Percentiles rank a stretch among this genome's conserved stretches.
Conservation (phyloP, 352 stramenopile genomes). For the Vaucheria bursata region DNA sequence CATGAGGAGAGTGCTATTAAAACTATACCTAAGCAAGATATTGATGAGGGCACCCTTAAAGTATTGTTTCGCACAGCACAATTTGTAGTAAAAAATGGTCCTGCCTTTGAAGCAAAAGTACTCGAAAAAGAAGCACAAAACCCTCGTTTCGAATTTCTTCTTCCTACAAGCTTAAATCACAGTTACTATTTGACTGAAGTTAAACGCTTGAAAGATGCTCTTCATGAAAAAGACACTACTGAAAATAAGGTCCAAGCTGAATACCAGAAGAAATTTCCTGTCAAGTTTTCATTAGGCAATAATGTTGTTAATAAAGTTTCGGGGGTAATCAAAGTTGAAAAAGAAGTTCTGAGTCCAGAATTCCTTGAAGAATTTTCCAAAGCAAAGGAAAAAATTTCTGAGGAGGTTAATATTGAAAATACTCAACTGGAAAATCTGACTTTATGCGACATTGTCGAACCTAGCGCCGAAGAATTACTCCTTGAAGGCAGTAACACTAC, state of each 20-base stretch:
- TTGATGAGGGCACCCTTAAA: neutral
- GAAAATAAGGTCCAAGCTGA: neutral
- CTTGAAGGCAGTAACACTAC: no score
- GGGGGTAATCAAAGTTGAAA: no score
- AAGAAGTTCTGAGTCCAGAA: no score
- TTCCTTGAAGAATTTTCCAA: no score
- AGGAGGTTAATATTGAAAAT: no score
- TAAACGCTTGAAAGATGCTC: neutral
- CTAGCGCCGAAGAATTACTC: no score
- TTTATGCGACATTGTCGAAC: no score
- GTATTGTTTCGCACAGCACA: neutral
- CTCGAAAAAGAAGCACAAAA: neutral
- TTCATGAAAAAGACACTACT: neutral
- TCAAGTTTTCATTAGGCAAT: no score
- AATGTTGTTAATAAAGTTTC: no score
- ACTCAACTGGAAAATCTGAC: no score
- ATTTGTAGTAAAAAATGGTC: neutral
- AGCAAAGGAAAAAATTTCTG: no score
- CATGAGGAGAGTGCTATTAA: neutral
- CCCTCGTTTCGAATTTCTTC: neutral
- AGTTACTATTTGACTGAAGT: neutral
- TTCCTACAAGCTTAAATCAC: neutral
- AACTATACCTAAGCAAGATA: neutral
- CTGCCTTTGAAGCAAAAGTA: neutral
- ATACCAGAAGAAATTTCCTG: no score